phyloP scores from a whole-genome alignment of 169 alveolate species.

The Cryptosporidium sp. region DNA sequence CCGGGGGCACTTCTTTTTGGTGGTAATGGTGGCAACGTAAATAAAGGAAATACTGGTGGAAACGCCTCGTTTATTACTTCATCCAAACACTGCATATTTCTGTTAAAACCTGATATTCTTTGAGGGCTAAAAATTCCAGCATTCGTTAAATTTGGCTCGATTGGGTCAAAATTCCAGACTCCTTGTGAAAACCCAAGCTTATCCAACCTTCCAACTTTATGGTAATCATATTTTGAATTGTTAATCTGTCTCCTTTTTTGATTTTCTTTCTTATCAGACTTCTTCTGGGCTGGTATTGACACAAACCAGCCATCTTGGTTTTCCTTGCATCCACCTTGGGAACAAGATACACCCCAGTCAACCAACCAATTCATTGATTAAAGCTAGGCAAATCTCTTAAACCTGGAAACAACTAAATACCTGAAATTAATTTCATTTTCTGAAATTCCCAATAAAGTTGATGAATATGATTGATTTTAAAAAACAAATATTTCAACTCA shows the following conservation, averaged over 20 bases:
- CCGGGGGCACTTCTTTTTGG: conserved; percentile 37
- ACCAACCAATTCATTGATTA: conserved; percentile 48
- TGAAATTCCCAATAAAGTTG: not conserved
- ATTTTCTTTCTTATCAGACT: conserved; percentile 4
- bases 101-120: not conserved
- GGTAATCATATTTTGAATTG: not conserved
- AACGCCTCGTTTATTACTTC: conserved; percentile 4
- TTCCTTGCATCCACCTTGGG: conserved; percentile 69
- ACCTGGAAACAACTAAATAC: not conserved
- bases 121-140: not conserved
- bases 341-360: conserved; percentile 71
- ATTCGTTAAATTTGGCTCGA: conserved; percentile 4
- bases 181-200: conserved; percentile 25
- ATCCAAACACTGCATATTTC: not conserved
- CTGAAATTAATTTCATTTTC: not conserved
- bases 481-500: no score
- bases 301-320: conserved; percentile 67
- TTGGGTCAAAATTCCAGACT: conserved; percentile 63
- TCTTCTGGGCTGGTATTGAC: conserved; percentile 9
- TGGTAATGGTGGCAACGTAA: conserved; percentile 31
- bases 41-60: conserved; percentile 53
- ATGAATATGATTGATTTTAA: no score
- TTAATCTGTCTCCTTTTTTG: not conserved
- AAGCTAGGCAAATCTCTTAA: not conserved
- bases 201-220: not conserved